Evolutionary conservation across 2,329 filamentous ascomycete genomes (phyloP).

Genomic region (Sclerotinia subarctica): DNA sequence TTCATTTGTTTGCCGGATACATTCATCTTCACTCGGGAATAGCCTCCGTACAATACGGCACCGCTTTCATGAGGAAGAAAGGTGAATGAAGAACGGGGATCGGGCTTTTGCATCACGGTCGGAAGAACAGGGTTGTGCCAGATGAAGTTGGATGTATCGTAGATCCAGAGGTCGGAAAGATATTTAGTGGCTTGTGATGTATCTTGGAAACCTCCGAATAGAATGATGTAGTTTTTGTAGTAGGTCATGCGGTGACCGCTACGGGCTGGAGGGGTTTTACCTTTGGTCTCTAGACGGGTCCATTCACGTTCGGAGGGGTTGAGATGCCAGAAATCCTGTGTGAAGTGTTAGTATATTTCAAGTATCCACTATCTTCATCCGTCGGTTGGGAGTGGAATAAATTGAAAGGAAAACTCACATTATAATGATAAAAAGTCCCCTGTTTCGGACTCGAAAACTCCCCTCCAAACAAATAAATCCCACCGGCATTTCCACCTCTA

Average conservation of each 20-base stretch:
- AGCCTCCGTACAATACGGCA: slow-evolving; percentile 88
- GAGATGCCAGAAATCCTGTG: slow-evolving; percentile 72
- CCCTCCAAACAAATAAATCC: slow-evolving; percentile 89
- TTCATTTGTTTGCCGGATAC: slow-evolving; percentile 61
- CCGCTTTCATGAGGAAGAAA: slow-evolving; percentile 87
- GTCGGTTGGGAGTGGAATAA: too few species aligned
- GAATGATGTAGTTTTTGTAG: slow-evolving; percentile 93
- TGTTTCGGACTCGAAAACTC: slow-evolving; percentile 97
- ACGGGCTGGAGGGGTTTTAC: slow-evolving; percentile 76
- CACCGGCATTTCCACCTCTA: slow-evolving; percentile 74
- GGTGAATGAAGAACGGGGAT: slow-evolving; percentile 87
- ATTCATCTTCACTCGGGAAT: slow-evolving; percentile 81
- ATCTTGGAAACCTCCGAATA: slow-evolving; percentile 97
- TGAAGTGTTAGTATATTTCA: neutral
- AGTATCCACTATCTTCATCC: neutral
- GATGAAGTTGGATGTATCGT: slow-evolving; percentile 81
- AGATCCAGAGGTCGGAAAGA: slow-evolving; percentile 89
- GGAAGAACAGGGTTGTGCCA: slow-evolving; percentile 79
- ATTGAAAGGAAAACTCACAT: slow-evolving; percentile 47
- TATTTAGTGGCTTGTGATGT: slow-evolving; percentile 95
- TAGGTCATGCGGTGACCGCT: slow-evolving; percentile 95
- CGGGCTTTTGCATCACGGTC: slow-evolving; percentile 79
- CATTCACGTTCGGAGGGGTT: slow-evolving; percentile 84
- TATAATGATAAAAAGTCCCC: slow-evolving; percentile 98
- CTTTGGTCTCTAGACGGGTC: slow-evolving; percentile 78